Percentiles rank a stretch among this genome's conserved stretches.
These are phyloP conservation scores for Ogataea methanolica DNA, from an alignment of 805 yeast genomes.

Conservation along the genomic window DNA sequence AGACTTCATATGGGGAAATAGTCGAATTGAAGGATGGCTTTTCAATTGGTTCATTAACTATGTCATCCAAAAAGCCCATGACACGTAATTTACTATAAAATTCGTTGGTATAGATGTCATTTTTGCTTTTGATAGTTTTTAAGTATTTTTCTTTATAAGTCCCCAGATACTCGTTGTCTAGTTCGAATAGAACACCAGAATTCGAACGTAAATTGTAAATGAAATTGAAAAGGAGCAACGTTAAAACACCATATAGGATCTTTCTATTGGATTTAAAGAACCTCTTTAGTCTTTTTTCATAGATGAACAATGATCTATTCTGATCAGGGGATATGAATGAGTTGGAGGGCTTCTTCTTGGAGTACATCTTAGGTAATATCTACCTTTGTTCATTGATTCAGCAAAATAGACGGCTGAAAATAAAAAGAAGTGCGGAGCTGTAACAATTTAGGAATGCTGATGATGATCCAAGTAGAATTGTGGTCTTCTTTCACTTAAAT, in stretches of 20 bases:
- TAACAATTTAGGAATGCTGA: too few species aligned
- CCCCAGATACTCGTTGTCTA: slow-evolving; percentile 26
- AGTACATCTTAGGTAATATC: too few species aligned
- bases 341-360: too few species aligned
- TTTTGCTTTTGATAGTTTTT: slow-evolving; percentile 14
- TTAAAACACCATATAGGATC: slow-evolving; percentile 7
- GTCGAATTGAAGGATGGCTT: slow-evolving; percentile 16
- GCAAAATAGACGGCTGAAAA: too few species aligned
- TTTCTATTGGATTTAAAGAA: slow-evolving; percentile 14
- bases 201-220: slow-evolving; percentile 7
- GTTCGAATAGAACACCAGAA: slow-evolving; percentile 9
- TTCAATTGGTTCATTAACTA: slow-evolving; percentile 28
- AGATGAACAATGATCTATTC: slow-evolving; percentile 10
- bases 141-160: slow-evolving; percentile 28
- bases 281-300: slow-evolving; percentile 13
- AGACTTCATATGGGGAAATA: slow-evolving; percentile 17
- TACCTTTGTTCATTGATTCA: too few species aligned
- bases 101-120: slow-evolving; percentile 22
- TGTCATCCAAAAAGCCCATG: slow-evolving; percentile 26
- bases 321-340: slow-evolving; percentile 5
- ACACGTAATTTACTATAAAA: slow-evolving; percentile 24
- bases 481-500: too few species aligned
- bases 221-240: slow-evolving; percentile 10
- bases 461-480: too few species aligned
- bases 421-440: too few species aligned